phyloP scores from a whole-genome alignment of 352 stramenopile genomes.

The Paralagenidium karlingii region DNA sequence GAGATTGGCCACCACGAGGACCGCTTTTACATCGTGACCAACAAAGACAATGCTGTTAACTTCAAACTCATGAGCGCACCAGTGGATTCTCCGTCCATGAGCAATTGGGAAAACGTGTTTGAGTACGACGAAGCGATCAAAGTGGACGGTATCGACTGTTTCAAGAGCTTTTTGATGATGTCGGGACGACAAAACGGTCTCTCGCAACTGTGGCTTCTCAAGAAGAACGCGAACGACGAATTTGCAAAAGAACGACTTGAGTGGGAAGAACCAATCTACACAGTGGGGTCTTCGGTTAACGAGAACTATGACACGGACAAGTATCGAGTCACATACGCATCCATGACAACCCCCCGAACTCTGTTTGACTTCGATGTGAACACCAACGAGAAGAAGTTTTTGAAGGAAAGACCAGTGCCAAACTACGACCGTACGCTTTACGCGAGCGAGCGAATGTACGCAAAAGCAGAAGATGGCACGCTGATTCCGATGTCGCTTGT shows the following conservation, averaged over 20 bases:
- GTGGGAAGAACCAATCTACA: slow-evolving; percentile 87
- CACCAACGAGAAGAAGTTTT: slow-evolving; percentile 37
- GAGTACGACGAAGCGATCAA: slow-evolving; percentile 68
- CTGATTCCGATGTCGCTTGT: slow-evolving; percentile 77
- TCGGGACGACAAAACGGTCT: slow-evolving; percentile 76
- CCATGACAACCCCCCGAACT: slow-evolving; percentile 83
- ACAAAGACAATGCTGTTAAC: slow-evolving; percentile 90
- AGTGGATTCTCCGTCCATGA: slow-evolving; percentile 22
- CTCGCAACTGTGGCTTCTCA: slow-evolving; percentile 77
- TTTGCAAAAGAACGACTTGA: slow-evolving; percentile 36
- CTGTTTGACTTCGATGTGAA: slow-evolving; percentile 80
- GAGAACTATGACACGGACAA: slow-evolving; percentile 81
- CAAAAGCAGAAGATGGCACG: slow-evolving; percentile 75
- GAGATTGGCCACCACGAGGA: slow-evolving; percentile 78
- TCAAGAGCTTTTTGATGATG: slow-evolving; percentile 81
- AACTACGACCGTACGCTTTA: slow-evolving; percentile 91
- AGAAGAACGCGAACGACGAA: slow-evolving; percentile 21
- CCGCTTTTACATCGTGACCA: slow-evolving; percentile 91
- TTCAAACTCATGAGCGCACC: slow-evolving; percentile 84
- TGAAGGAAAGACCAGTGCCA: slow-evolving; percentile 89
- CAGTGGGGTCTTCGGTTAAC: slow-evolving; percentile 67
- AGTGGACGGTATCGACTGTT: slow-evolving; percentile 80
- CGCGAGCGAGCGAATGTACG: slow-evolving; percentile 84
- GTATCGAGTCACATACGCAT: slow-evolving; percentile 89
- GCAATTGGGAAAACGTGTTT: slow-evolving; percentile 84